Evolutionary conservation across 257 asterid genomes (phyloP).

Genomic region (Nicotiana paniculata): DNA sequence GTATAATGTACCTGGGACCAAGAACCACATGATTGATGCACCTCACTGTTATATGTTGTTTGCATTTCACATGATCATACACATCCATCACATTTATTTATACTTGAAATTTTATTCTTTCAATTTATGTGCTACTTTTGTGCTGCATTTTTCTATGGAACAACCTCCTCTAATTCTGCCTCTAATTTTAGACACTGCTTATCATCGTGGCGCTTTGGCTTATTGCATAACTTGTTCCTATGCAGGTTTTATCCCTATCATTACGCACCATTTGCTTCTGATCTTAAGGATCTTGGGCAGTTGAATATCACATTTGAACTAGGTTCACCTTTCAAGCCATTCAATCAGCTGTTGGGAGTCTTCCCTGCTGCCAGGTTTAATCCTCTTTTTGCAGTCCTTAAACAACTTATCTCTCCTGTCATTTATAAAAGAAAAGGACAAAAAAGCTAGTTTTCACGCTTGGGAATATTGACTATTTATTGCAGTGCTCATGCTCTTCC

Average conservation of each 20-base stretch:
- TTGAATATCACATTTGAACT: conserved; percentile 29
- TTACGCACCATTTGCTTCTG: conserved; percentile 59
- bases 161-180: background rate
- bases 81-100: background rate
- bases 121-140: background rate
- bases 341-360: conserved; percentile 62
- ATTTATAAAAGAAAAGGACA: background rate
- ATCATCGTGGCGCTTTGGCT: background rate
- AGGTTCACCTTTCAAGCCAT: conserved; percentile 52
- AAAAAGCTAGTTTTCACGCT: background rate
- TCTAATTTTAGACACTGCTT: background rate
- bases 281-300: conserved; percentile 46
- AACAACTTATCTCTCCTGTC: background rate
- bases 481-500: conserved; percentile 59
- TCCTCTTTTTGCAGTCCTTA: background rate
- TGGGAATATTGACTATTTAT: background rate
- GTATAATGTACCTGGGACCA: background rate
- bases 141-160: background rate
- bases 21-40: background rate
- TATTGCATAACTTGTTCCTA: background rate
- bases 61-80: background rate
- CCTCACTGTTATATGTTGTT: background rate
- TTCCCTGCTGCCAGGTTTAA: conserved; percentile 58
- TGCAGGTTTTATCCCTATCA: conserved; percentile 52
- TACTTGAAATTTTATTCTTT: background rate